A percentile compares a stretch with the other conserved stretches of the same genome.
Evolutionary conservation across 306 rosid species (phyloP).

Genomic region (Malus fusca): DNA sequence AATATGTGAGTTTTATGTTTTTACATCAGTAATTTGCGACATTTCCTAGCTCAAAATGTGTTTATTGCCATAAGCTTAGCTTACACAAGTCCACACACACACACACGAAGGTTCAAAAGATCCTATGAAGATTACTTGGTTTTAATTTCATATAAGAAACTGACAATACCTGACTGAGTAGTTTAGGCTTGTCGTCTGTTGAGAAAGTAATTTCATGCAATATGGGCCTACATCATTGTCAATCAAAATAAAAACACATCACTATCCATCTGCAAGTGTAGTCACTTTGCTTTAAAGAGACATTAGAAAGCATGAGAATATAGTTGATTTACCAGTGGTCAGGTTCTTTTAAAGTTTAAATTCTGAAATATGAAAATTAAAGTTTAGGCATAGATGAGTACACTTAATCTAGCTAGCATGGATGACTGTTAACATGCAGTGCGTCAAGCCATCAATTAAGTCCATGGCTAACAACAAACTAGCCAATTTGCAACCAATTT

Average conservation of each 20-base stretch:
- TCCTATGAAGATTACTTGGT: neutral
- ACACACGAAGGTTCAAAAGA: neutral
- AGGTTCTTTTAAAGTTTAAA: conserved; percentile 5
- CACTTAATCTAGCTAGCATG: neutral
- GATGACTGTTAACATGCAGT: neutral
- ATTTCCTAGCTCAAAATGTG: conserved; percentile 8
- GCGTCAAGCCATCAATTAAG: conserved; percentile 3
- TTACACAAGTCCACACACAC: neutral
- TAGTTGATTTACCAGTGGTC: neutral
- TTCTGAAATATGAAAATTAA: neutral
- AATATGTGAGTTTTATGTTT: neutral
- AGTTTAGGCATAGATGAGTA: neutral
- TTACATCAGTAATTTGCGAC: neutral
- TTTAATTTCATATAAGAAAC: neutral
- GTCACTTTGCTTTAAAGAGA: neutral
- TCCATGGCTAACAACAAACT: neutral
- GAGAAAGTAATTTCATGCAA: conserved; percentile 97
- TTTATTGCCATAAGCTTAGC: conserved; percentile 8
- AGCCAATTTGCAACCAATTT: neutral
- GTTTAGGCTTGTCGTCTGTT: conserved; percentile 92
- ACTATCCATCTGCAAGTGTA: neutral
- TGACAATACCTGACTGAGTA: conserved; percentile 85
- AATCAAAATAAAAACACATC: conserved; percentile 18
- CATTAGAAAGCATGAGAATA: conserved; percentile 7
- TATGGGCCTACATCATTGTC: conserved; percentile 62